Conservation (phyloP, 2,329 filamentous ascomycete species). For the Talaromyces rugulosus region DNA sequence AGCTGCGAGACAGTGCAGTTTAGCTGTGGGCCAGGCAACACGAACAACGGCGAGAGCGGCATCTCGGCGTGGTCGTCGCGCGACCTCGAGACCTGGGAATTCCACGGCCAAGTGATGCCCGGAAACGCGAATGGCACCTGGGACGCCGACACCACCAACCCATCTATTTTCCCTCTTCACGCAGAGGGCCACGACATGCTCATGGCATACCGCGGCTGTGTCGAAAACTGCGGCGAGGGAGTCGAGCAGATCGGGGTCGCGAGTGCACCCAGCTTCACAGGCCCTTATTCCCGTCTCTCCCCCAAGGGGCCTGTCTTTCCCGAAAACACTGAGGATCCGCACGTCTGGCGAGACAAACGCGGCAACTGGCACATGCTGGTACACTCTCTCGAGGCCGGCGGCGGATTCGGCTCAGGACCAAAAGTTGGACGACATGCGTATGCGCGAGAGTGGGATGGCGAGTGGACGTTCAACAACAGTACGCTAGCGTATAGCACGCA, state of each 20-base stretch:
- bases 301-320: slow-evolving; percentile 15
- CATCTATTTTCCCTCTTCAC: slow-evolving; percentile 4
- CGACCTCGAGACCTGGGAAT: slow-evolving; percentile 11
- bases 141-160: slow-evolving; percentile 16
- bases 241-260: slow-evolving; percentile 16
- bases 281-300: slow-evolving; percentile 14
- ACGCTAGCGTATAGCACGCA: slow-evolving; percentile 26
- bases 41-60: slow-evolving; percentile 14
- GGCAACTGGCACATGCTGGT: slow-evolving; percentile 32
- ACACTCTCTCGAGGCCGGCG: slow-evolving; percentile 28
- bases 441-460: slow-evolving; percentile 22
- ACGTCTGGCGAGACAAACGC: slow-evolving; percentile 34
- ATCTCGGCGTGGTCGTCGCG: slow-evolving; percentile 14
- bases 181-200: not conserved
- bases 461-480: slow-evolving; percentile 29
- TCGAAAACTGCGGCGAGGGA: slow-evolving; percentile 12
- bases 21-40: slow-evolving; percentile 13
- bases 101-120: slow-evolving; percentile 10
- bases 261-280: slow-evolving; percentile 10
- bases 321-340: slow-evolving; percentile 30
- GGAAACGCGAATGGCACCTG: slow-evolving; percentile 8
- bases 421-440: slow-evolving; percentile 32
- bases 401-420: slow-evolving; percentile 23
- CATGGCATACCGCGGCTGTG: slow-evolving; percentile 15
- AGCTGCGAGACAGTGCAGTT: slow-evolving; percentile 15